Evolutionary conservation across 306 rosid species (phyloP), one percentile per base, ranked within the genome.

Genomic region (Begonia loranthoides): DNA sequence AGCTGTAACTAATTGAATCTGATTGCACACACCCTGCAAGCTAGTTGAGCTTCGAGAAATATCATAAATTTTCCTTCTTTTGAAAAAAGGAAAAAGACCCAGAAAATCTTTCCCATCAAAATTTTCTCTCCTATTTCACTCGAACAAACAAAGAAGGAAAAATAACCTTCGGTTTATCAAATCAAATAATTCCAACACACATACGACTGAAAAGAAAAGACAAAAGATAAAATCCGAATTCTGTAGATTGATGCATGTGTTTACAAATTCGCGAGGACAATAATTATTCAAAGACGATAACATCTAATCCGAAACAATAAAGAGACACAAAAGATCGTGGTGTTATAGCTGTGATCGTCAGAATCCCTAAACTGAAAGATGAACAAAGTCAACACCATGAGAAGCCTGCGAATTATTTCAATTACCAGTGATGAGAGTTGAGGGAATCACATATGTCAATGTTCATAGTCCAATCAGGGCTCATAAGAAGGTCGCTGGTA

Each of bases 401-500:
- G 48, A 59, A 45, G 8, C 24, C 17, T 0, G 0, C 10, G 19
- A 2, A 16, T 17, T 34, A 39, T 45, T 24, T 19, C 62, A 57
- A 58, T 66, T 76, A 86, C 99, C 99, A 92, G 38, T 77, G 92
- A 78, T 73, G 67, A 55, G 94, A 82, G 79, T 92, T 92, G 76
- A 92, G 68, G 58, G 99, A 92, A 66, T 92, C 99, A 53, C 99
- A 92, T 65, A 92, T 92, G 69, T 86, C 96, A 66, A 92, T 92
- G 69, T 92, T 92, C 84, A 92, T 86, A 53, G 99, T 92, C 99
- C 99, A 92, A 83, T 92, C 99, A 55, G 99, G 99, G 17, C 82
- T 82, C 58, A 92, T 76, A 54, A 92, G 94, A 78, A 92, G 99
- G 73, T 83, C 99, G 78, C 99, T 92, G 68, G 99, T 92, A 60